A percentile compares a stretch with the other conserved stretches of the same genome.
Conservation (phyloP, 148 eudicot species). For the Linanthus parryae region DNA sequence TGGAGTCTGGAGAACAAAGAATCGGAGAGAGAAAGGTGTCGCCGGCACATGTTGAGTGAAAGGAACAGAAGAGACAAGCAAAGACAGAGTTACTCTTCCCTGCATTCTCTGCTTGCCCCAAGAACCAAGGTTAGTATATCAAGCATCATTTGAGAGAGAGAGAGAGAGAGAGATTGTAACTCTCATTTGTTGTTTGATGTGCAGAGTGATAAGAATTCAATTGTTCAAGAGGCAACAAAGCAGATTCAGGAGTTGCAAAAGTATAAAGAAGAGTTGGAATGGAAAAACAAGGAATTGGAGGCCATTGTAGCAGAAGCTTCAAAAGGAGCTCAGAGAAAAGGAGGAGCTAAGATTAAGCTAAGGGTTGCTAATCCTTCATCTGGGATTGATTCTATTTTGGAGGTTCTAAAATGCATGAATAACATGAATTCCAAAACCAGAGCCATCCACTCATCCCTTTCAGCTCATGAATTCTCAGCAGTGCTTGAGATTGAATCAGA, state of each 20-base stretch:
- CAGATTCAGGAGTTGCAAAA: slow-evolving; percentile 19
- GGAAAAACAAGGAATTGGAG: background rate
- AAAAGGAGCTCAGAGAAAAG: background rate
- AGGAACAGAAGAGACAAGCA: slow-evolving; percentile 37
- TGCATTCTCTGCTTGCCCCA: slow-evolving; percentile 26
- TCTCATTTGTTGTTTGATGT: background rate
- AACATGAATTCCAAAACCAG: slow-evolving; percentile 14
- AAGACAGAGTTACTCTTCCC: slow-evolving; percentile 17
- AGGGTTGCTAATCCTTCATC: slow-evolving; percentile 26
- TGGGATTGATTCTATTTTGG: slow-evolving; percentile 39
- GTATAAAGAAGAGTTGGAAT: slow-evolving; percentile 20
- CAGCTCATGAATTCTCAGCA: slow-evolving; percentile 25
- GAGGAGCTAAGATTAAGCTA: slow-evolving; percentile 17
- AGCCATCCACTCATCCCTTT: slow-evolving; percentile 20
- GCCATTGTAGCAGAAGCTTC: background rate
- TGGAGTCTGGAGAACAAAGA: too few relatives aligned
- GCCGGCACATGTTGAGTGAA: slow-evolving; percentile 43
- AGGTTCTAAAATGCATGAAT: slow-evolving; percentile 30
- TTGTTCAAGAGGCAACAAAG: slow-evolving; percentile 21
- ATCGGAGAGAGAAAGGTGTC: too few relatives aligned
- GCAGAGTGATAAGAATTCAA: slow-evolving; percentile 39
- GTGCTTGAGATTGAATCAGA: slow-evolving; percentile 19
- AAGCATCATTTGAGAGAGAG: background rate
- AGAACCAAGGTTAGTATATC: slow-evolving; percentile 28
- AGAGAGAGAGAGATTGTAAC: background rate